Conservation (phyloP, 2,329 filamentous ascomycete species). For the Phialophora macrospora region DNA sequence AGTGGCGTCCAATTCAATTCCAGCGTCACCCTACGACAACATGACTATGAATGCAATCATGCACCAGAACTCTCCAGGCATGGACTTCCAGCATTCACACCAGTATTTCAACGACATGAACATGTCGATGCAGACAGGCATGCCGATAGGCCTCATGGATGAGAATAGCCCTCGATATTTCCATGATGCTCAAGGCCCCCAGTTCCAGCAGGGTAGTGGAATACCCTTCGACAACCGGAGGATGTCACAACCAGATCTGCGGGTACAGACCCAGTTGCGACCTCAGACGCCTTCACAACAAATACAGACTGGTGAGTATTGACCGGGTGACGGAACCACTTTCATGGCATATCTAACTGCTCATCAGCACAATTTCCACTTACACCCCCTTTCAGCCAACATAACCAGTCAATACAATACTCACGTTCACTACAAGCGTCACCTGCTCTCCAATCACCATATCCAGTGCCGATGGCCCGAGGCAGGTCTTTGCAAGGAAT, state of each 20-base stretch:
- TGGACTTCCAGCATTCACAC: conserved; percentile 37
- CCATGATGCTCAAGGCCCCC: conserved; percentile 32
- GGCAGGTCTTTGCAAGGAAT: conserved; percentile 60
- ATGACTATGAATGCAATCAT: conserved; percentile 41
- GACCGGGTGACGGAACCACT: not conserved
- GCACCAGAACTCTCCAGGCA: conserved; percentile 34
- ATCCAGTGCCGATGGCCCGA: conserved; percentile 51
- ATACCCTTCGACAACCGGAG: conserved; percentile 42
- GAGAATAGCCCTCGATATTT: conserved; percentile 39
- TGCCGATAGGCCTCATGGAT: conserved; percentile 35
- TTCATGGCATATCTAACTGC: conserved; percentile 36
- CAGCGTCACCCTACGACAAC: conserved; percentile 35
- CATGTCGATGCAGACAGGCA: conserved; percentile 34
- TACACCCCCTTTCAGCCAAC: conserved; percentile 63
- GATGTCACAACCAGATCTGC: conserved; percentile 48
- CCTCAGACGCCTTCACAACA: conserved; percentile 68
- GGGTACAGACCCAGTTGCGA: conserved; percentile 48
- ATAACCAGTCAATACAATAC: conserved; percentile 46
- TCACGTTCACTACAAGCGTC: conserved; percentile 48
- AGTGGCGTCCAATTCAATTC: conserved; percentile 30
- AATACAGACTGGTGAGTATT: conserved; percentile 62
- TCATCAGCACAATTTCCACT: conserved; percentile 65
- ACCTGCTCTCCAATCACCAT: conserved; percentile 48
- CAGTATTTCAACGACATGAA: conserved; percentile 35
- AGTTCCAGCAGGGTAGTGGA: conserved; percentile 30